Evolutionary conservation across 2,329 filamentous ascomycete species (phyloP), one percentile per base, ranked within the genome.

Genomic region (Talaromyces funiculosus): DNA sequence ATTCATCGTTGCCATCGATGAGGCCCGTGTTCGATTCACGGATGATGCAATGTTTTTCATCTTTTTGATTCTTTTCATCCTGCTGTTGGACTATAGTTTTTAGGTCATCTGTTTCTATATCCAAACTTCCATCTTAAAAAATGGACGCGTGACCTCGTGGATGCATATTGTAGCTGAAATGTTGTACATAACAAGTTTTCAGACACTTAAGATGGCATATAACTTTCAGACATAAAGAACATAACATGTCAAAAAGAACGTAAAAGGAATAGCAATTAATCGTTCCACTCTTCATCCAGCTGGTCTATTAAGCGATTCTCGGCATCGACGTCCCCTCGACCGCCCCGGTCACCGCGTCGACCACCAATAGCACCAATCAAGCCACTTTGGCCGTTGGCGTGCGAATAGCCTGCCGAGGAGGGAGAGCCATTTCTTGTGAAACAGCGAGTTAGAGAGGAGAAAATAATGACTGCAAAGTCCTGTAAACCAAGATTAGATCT

Each of bases 251-350:
- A 31, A 33, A 10, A 33, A 51, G 4, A 51, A 14, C 9, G 26
- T 22, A n/a, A 47, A 7, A 3, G 5, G 10, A 33, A 18, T n/a
- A 49, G 7, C 45, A 14, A 51, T 51, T 26, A 79, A 66, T 96
- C 92, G 67, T 97, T 92, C 93, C 93, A 97, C 72, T 97, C 92
- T 74, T 97, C 93, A 69, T 97, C 94, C 62, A 97, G 81, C 75
- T 97, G 91, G 73, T 97, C 93, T 73, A 99, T 97, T 67, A 97
- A 77, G 64, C 92, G 81, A 74, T 97, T 97, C 77, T 97, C 94
- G 59, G 92, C 92, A 62, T 97, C 93, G 6, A 83, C 75, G 53
- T 79, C 77, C 24, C 78, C 72, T 10, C 74, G 72, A 53, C 77
- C 70, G 33, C 73, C 70, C 38, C 73, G 72, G 37, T 77, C 76